Evolutionary conservation across 176 grass and related monocot species (phyloP).

Genomic region (Paspalum notatum): DNA sequence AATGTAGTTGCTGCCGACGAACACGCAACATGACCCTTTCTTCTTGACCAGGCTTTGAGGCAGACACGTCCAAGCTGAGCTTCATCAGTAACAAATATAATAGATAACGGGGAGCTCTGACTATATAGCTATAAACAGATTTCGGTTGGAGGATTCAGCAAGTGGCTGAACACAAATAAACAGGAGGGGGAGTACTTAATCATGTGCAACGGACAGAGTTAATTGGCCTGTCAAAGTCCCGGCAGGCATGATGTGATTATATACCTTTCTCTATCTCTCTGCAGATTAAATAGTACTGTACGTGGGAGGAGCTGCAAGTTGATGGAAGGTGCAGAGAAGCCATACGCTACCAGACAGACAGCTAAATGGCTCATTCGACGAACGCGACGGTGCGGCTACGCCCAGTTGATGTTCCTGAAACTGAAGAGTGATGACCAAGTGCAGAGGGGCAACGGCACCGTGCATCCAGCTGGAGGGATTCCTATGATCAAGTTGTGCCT

Average conservation of each 20-base stretch:
- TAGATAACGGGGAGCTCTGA: background rate
- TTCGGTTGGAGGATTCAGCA: background rate
- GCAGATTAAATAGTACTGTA: background rate
- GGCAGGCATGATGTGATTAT: background rate
- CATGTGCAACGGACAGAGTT: background rate
- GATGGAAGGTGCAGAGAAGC: constrained; percentile 9
- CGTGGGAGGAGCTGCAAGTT: background rate
- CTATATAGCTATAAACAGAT: background rate
- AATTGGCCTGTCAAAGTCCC: constrained; percentile 21
- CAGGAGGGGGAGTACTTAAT: background rate
- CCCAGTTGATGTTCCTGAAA: constrained; percentile 9
- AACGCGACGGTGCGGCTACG: background rate
- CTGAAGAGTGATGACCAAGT: constrained; percentile 10
- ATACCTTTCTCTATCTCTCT: background rate
- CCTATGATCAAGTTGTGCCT: constrained; percentile 10
- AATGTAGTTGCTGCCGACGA: background rate
- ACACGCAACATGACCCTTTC: background rate
- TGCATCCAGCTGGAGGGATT: constrained; percentile 18
- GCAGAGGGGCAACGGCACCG: background rate
- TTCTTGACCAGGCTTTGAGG: constrained; percentile 29
- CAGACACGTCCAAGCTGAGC: constrained; percentile 33
- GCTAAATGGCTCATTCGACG: constrained; percentile 11
- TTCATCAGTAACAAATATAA: constrained; percentile 7
- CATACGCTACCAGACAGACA: constrained; percentile 24
- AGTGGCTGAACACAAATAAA: background rate